Evolutionary conservation across 805 yeast genomes (phyloP).

Genomic region (Yamadazyma takamatsuzukensis): DNA sequence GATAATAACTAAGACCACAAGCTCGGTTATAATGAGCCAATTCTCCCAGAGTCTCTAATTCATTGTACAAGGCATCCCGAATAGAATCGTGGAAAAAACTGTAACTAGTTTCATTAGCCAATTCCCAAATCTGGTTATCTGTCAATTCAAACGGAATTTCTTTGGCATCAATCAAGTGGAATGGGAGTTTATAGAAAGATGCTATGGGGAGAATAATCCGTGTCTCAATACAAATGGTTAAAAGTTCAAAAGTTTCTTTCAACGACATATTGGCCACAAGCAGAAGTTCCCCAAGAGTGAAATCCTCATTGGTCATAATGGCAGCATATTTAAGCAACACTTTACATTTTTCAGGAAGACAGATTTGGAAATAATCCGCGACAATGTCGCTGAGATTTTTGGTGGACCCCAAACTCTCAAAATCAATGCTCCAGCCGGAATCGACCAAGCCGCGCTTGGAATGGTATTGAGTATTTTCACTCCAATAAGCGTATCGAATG

Average conservation of each 20-base stretch:
- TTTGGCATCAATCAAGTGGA: slow-evolving; percentile 29
- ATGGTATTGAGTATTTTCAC: slow-evolving; percentile 5
- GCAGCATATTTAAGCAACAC: slow-evolving; percentile 38
- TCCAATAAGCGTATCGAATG: slow-evolving; percentile 5
- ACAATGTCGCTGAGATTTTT: too few species aligned
- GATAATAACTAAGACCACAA: slow-evolving; percentile 41
- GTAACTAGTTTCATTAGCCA: slow-evolving; percentile 34
- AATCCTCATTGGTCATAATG: slow-evolving; percentile 33
- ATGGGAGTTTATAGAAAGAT: slow-evolving; percentile 46
- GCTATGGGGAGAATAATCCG: slow-evolving; percentile 36
- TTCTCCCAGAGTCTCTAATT: slow-evolving; percentile 21
- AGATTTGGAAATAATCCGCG: slow-evolving; percentile 16
- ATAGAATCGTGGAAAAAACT: slow-evolving; percentile 40
- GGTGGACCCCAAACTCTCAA: slow-evolving; percentile 7
- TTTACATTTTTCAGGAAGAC: slow-evolving; percentile 15
- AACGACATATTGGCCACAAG: slow-evolving; percentile 34
- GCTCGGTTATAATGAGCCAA: slow-evolving; percentile 29
- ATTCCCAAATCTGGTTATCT: slow-evolving; percentile 26
- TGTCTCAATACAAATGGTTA: slow-evolving; percentile 30
- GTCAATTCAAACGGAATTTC: slow-evolving; percentile 26
- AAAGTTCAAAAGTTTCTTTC: slow-evolving; percentile 24
- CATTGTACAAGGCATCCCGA: slow-evolving; percentile 26
- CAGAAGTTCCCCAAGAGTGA: slow-evolving; percentile 35
- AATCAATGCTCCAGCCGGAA: slow-evolving; percentile 6
- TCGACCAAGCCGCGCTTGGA: slow-evolving; percentile 5